Percentiles rank a stretch among this genome's conserved stretches.
Conservation (phyloP, 805 yeast genomes). For the Starmerella vitae region DNA sequence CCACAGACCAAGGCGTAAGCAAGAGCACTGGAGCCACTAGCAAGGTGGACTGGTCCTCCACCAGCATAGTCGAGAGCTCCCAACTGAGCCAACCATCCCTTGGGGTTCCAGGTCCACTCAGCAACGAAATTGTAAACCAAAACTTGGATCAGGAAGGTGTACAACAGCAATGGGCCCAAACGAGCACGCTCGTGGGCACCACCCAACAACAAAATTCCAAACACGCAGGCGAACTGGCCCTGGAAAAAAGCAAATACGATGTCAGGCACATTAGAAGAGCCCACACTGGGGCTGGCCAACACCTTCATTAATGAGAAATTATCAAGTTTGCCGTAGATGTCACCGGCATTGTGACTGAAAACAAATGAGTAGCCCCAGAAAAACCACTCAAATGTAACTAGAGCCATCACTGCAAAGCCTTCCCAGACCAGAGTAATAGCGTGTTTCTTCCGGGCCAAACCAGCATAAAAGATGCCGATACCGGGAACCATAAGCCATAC, state of each 20-base stretch:
- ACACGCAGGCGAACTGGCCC: constrained; percentile 91
- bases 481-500: constrained; percentile 98
- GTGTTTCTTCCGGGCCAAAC: constrained; percentile 86
- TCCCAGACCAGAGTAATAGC: constrained; percentile 94
- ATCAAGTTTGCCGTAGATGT: constrained; percentile 66
- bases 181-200: constrained; percentile 98
- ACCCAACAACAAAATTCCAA: constrained; percentile 90
- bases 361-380: constrained; percentile 95
- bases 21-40: constrained; percentile 88
- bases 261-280: constrained; percentile 57
- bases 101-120: constrained; percentile 93
- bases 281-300: constrained; percentile 65
- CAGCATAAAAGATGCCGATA: constrained; percentile 83
- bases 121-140: constrained; percentile 94
- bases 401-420: constrained; percentile 72
- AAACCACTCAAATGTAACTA: constrained; percentile 89
- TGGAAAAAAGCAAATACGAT: constrained; percentile 82
- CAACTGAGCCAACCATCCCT: constrained; percentile 73
- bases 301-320: constrained; percentile 72
- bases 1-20: constrained; percentile 88
- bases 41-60: constrained; percentile 95
- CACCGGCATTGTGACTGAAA: constrained; percentile 56
- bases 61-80: constrained; percentile 96
- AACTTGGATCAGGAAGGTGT: constrained; percentile 86
- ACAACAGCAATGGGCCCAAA: constrained; percentile 91